These are phyloP conservation scores for Ramaria sp. DNA, from an alignment of 768 basidiomycete species.

Conservation along the genomic window DNA sequence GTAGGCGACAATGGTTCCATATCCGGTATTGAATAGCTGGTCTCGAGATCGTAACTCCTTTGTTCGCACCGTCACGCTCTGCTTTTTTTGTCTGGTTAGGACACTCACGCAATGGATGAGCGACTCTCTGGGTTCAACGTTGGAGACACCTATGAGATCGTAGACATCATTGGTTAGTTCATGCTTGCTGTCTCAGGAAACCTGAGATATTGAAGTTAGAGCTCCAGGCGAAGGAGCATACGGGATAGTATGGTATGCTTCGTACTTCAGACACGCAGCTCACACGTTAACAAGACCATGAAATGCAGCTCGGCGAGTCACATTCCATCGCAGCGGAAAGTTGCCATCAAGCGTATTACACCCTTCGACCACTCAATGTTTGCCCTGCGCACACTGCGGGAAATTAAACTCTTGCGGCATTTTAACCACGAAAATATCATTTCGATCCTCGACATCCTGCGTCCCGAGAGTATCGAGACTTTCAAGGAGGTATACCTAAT, in stretches of 20 bases:
- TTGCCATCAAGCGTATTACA: slow-evolving; percentile 93
- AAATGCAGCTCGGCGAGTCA: slow-evolving; percentile 63
- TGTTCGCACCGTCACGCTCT: not conserved
- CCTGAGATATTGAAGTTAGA: slow-evolving; percentile 25
- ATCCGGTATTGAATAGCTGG: not conserved
- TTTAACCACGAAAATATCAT: slow-evolving; percentile 83
- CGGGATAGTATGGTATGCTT: slow-evolving; percentile 69
- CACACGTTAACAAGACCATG: not conserved
- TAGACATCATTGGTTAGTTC: slow-evolving; percentile 12
- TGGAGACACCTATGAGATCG: slow-evolving; percentile 25
- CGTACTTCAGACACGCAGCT: not conserved
- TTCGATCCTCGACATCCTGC: slow-evolving; percentile 81
- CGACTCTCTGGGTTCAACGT: slow-evolving; percentile 37
- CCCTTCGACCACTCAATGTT: slow-evolving; percentile 96
- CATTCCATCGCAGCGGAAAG: slow-evolving; percentile 75
- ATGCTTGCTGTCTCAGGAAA: not conserved
- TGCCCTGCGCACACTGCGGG: slow-evolving; percentile 63
- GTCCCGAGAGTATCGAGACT: slow-evolving; percentile 64
- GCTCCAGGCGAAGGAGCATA: slow-evolving; percentile 89
- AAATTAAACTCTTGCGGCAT: slow-evolving; percentile 85
- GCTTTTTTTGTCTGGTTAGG: not conserved
- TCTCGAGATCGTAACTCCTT: slow-evolving; percentile 4
- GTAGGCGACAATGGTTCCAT: not conserved
- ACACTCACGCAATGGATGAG: slow-evolving; percentile 12
- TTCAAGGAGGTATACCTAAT: slow-evolving; percentile 72